A percentile compares a stretch with the other conserved stretches of the same genome.
Conservation (phyloP, 495 filamentous ascomycete species). For the Trichoderma parareesei region DNA sequence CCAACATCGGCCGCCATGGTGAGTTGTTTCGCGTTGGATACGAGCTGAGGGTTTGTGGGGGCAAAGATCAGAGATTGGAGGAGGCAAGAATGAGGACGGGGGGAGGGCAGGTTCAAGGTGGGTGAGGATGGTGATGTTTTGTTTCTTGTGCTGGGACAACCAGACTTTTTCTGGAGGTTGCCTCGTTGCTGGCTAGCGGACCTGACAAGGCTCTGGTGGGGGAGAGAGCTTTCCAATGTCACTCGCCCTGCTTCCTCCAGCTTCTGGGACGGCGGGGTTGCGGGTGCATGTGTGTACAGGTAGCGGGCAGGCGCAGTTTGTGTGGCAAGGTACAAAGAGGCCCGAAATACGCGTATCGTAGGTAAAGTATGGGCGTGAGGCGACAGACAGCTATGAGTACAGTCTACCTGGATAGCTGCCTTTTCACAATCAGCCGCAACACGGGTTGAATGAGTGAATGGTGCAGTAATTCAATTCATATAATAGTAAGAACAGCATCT, state of each 20-base stretch:
- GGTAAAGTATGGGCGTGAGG: too few species aligned
- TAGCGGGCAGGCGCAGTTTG: too few species aligned
- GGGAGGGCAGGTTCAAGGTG: not conserved
- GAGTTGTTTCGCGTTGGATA: conserved; percentile 10
- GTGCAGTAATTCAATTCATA: too few species aligned
- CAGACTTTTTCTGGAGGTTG: conserved; percentile 6
- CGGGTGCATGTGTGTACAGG: too few species aligned
- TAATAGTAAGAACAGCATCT: too few species aligned
- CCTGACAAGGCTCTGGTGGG: conserved; percentile 5
- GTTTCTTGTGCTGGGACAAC: not conserved
- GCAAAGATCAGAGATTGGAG: not conserved
- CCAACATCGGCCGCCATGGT: conserved; percentile 71
- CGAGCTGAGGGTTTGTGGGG: not conserved
- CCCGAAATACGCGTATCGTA: too few species aligned
- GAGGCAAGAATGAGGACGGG: not conserved
- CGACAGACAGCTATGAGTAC: too few species aligned
- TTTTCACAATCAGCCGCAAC: too few species aligned
- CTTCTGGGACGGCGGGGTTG: not conserved
- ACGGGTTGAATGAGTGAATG: too few species aligned
- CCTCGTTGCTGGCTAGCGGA: not conserved
- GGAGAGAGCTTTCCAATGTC: not conserved
- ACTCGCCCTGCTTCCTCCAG: not conserved
- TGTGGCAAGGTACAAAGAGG: too few species aligned
- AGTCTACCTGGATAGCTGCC: too few species aligned
- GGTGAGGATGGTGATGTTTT: not conserved